A percentile compares a stretch with the other conserved stretches of the same genome.
phyloP scores from a whole-genome alignment of 768 basidiomycete genomes.

The Leccinum broughii region DNA sequence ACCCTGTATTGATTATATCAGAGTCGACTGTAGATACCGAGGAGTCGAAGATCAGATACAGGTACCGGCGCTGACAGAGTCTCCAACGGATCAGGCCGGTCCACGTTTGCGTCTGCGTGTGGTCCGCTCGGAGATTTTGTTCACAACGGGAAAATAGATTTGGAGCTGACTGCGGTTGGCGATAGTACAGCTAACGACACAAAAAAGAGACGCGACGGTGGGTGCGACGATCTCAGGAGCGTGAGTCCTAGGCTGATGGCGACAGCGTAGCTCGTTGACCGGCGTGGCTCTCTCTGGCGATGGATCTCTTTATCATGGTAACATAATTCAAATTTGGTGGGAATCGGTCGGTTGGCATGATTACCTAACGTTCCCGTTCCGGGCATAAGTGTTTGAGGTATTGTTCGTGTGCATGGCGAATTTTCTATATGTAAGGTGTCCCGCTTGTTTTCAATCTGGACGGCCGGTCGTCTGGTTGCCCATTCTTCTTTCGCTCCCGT shows the following conservation, averaged over 20 bases:
- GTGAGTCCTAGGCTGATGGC: background rate
- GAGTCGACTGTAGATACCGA: background rate
- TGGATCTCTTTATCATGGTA: background rate
- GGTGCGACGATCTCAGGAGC: background rate
- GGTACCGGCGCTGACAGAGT: background rate
- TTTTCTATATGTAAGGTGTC: background rate
- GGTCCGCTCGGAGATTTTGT: background rate
- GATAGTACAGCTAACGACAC: background rate
- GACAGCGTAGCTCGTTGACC: background rate
- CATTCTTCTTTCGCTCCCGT: background rate
- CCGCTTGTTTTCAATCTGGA: constrained; percentile 9
- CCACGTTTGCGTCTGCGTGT: background rate
- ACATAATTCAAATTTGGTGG: background rate
- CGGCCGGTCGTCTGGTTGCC: background rate
- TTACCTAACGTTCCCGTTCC: constrained; percentile 19
- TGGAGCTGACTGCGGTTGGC: background rate
- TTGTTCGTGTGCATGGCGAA: constrained; percentile 1
- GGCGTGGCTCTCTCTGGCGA: too few species aligned
- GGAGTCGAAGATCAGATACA: background rate
- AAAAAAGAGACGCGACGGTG: background rate
- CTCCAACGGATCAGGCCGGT: background rate
- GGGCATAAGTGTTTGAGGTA: constrained; percentile 15
- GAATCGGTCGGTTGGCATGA: constrained; percentile 3
- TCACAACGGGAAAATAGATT: background rate
- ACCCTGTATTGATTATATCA: too few species aligned